These are phyloP conservation scores for Malassezia sp. DNA, from an alignment of 1,284 basidiomycete species.

Conservation along the genomic window DNA sequence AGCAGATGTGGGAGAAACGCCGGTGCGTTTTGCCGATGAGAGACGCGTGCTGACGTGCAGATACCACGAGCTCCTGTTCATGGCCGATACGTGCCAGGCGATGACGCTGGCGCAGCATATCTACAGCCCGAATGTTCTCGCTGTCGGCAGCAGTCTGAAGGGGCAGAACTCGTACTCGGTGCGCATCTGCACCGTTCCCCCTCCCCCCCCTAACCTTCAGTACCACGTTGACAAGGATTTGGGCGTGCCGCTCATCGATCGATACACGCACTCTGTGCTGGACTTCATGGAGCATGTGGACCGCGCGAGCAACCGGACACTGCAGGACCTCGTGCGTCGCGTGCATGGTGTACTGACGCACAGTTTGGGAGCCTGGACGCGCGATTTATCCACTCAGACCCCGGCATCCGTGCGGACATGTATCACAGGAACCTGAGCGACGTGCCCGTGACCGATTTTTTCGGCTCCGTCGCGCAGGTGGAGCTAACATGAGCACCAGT, in stretches of 20 bases:
- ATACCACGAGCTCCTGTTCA: slow-evolving; percentile 96
- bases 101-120: slow-evolving; percentile 89
- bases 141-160: slow-evolving; percentile 77
- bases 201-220: too few relatives aligned
- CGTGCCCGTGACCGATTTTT: slow-evolving; percentile 84
- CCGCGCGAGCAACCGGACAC: slow-evolving; percentile 69
- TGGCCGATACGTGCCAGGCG: slow-evolving; percentile 97
- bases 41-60: too few relatives aligned
- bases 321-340: slow-evolving; percentile 58
- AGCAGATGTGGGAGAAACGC: slow-evolving; percentile 96
- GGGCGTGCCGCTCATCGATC: slow-evolving; percentile 88
- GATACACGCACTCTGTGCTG: slow-evolving; percentile 82
- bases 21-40: too few relatives aligned
- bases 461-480: slow-evolving; percentile 78
- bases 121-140: slow-evolving; percentile 88
- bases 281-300: slow-evolving; percentile 83
- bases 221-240: slow-evolving; percentile 85
- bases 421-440: slow-evolving; percentile 60
- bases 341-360: neutral
- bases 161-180: slow-evolving; percentile 90
- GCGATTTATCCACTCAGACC: slow-evolving; percentile 61
- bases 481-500: slow-evolving; percentile 50
- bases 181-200: too few relatives aligned
- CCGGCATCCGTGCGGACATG: slow-evolving; percentile 74
- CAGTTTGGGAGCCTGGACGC: slow-evolving; percentile 1